Evolutionary conservation across 2,329 filamentous ascomycete genomes (phyloP).

Genomic region (Phialophora macrospora): DNA sequence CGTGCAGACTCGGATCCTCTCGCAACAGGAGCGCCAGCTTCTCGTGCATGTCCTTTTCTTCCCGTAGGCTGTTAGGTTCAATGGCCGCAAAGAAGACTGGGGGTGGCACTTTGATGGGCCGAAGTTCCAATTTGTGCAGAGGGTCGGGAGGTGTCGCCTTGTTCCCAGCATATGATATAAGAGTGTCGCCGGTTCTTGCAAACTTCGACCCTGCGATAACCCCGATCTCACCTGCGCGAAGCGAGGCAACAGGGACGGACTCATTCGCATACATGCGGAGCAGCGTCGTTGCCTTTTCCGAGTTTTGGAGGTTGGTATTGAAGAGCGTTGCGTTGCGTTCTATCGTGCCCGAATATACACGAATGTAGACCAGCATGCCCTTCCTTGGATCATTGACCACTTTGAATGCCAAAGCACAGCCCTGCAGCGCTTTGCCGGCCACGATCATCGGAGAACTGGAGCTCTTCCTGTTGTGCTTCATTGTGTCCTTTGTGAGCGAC

Average conservation of each 20-base stretch:
- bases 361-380: conserved; percentile 87
- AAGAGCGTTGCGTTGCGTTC: conserved; percentile 75
- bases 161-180: conserved; percentile 72
- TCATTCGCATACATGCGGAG: conserved; percentile 89
- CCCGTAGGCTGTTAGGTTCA: conserved; percentile 76
- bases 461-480: conserved; percentile 51
- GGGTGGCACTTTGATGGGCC: conserved; percentile 85
- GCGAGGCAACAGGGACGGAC: conserved; percentile 79
- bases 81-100: conserved; percentile 97
- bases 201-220: conserved; percentile 88
- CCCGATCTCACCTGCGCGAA: conserved; percentile 87
- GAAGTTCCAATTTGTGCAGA: conserved; percentile 76
- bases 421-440: conserved; percentile 66
- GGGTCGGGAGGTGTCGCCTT: conserved; percentile 69
- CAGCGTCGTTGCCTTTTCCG: conserved; percentile 78
- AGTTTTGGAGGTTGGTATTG: conserved; percentile 82
- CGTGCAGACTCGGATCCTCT: conserved; percentile 90
- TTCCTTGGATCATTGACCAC: conserved; percentile 86
- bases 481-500: conserved; percentile 43
- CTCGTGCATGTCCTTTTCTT: conserved; percentile 78
- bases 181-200: conserved; percentile 90
- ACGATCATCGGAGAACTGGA: conserved; percentile 40
- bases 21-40: conserved; percentile 78
- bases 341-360: conserved; percentile 85
- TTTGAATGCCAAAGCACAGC: conserved; percentile 81